Evolutionary conservation across 2,329 filamentous ascomycete genomes (phyloP), one percentile per base, ranked within the genome.

Genomic region (Clonostachys rhizophaga): DNA sequence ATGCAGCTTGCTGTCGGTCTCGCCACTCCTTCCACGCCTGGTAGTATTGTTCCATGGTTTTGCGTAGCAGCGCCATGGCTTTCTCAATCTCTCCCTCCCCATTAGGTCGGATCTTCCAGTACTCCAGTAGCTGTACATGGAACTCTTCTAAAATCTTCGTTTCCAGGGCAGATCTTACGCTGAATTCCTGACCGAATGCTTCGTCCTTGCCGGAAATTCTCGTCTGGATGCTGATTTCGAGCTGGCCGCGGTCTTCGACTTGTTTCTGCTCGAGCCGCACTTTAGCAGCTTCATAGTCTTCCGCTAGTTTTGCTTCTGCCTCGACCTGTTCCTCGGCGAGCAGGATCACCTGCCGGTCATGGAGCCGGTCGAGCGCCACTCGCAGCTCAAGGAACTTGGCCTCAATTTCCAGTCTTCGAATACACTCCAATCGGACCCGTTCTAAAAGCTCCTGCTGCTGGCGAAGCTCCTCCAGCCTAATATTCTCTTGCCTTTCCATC

Each of bases 131-230:
- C 37, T 64, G 57, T 13, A 53, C 50, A 1, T 65, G 54, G 52
- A 80, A 80, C 34, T 67, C 58, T 5, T 67, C 62, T 51, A 79
- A 74, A 6, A 75, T 59, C 7, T 55, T 57, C 10, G 57, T 58
- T 55, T 80, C 77, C 40, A 67, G 61, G 1, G 54, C 55, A 1
- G 68, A 60, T 1, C 75, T 70, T 5, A 56, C 50, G 6, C 57
- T 57, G 51, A 72, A 73, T 35, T 81, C 75, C 6, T 53, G 51
- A 6, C 64, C 50, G 45, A 75, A 63, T 3, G 50, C 47, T 1
- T 52, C 47, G 51, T 75, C 66, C 18, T 61, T 60, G 2, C 62
- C 58, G 3, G 52, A 48, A 7, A 75, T 48, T 42, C 61, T 65
- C 1, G 48, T 55, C 7, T 56, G 53, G 0, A 61, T 57, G 4